Percentiles rank a stretch among this genome's conserved stretches.
Evolutionary conservation across 2,329 filamentous ascomycete genomes (phyloP).

Genomic region (Arthrobotrys pseudoclavata): DNA sequence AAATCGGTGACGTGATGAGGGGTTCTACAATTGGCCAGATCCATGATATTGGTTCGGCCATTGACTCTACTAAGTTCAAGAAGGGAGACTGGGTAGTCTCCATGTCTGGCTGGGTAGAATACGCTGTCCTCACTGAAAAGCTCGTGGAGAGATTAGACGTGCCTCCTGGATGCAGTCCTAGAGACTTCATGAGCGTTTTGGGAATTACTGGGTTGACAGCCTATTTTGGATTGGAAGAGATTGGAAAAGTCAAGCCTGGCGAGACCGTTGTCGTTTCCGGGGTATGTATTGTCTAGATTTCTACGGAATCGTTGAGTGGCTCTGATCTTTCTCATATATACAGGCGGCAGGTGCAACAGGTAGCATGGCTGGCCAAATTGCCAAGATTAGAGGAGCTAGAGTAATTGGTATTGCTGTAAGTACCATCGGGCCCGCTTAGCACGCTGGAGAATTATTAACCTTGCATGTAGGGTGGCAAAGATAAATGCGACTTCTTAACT

Average conservation of each 20-base stretch:
- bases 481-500: conserved; percentile 77
- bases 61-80: conserved; percentile 68
- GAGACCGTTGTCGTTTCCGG: conserved; percentile 83
- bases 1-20: conserved; percentile 78
- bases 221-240: conserved; percentile 79
- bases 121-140: conserved; percentile 73
- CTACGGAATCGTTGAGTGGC: not conserved
- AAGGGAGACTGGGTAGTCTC: conserved; percentile 73
- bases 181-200: conserved; percentile 64
- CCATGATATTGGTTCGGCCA: conserved; percentile 70
- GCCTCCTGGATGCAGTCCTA: conserved; percentile 68
- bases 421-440: conserved; percentile 57
- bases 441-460: not conserved
- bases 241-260: conserved; percentile 77
- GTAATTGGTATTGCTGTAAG: conserved; percentile 62
- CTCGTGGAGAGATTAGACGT: conserved; percentile 68
- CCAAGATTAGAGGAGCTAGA: conserved; percentile 77
- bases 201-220: conserved; percentile 81
- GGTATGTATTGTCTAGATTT: conserved; percentile 15
- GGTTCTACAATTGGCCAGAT: conserved; percentile 74
- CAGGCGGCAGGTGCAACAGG: conserved; percentile 81
- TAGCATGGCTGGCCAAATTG: conserved; percentile 81
- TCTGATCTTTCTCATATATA: not conserved
- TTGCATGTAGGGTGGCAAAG: conserved; percentile 73
- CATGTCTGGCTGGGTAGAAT: conserved; percentile 76